phyloP scores from a whole-genome alignment of 2,329 filamentous ascomycete species.

The Colletotrichum sp. region DNA sequence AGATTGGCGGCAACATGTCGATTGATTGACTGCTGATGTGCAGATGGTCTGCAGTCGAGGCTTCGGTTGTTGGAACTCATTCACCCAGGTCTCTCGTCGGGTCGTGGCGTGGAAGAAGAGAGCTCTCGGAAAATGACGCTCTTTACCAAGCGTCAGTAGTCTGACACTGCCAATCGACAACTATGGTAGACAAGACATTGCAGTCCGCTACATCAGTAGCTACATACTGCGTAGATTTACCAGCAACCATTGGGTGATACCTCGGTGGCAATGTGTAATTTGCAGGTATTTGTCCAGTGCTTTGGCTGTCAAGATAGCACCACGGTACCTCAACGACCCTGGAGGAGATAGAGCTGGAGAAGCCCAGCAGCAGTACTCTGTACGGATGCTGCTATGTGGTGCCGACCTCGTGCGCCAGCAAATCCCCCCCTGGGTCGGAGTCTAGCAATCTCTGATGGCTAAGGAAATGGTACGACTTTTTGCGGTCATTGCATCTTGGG shows the following conservation, averaged over 20 bases:
- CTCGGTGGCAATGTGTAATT: not conserved
- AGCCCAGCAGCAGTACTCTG: not conserved
- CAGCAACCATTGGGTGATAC: not conserved
- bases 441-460: slow-evolving; percentile 21
- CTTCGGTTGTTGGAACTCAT: not conserved
- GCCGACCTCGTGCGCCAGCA: slow-evolving; percentile 11
- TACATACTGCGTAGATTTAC: not conserved
- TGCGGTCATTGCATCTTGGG: slow-evolving; percentile 17
- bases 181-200: not conserved
- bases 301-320: not conserved
- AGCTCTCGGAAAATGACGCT: not conserved
- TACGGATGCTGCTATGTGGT: not conserved
- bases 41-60: slow-evolving; percentile 5
- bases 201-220: not conserved
- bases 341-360: not conserved
- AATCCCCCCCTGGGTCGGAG: slow-evolving; percentile 1
- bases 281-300: not conserved
- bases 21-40: slow-evolving; percentile 14
- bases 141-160: not conserved
- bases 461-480: slow-evolving; percentile 27
- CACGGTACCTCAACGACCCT: not conserved
- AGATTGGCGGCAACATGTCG: slow-evolving; percentile 15
- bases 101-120: not conserved
- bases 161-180: not conserved
- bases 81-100: not conserved